Percentiles rank a stretch among this genome's conserved stretches.
Conservation (phyloP, 1,139 yeast species). For the Taphrina deformans region DNA sequence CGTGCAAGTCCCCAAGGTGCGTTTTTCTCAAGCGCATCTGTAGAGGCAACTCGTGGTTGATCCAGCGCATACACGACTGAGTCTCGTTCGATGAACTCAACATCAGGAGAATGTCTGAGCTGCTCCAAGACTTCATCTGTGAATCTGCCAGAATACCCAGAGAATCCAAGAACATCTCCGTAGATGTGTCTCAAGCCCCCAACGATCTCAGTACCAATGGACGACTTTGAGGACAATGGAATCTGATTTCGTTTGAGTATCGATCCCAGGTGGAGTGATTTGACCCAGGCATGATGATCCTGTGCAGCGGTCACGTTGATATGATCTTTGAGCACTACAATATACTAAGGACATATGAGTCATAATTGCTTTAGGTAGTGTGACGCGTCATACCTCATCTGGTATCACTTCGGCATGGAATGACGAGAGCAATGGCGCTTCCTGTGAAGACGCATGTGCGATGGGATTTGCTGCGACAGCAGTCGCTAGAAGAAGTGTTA, state of each 20-base stretch:
- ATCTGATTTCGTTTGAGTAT: constrained; percentile 44
- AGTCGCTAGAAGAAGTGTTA: constrained; percentile 18
- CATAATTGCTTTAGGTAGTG: background rate
- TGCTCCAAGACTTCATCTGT: constrained; percentile 63
- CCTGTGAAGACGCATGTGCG: constrained; percentile 9
- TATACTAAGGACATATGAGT: constrained; percentile 49
- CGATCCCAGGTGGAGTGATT: constrained; percentile 50
- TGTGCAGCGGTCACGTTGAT: constrained; percentile 54
- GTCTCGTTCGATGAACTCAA: constrained; percentile 76
- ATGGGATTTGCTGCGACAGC: constrained; percentile 12
- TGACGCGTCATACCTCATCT: constrained; percentile 29
- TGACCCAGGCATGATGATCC: constrained; percentile 67
- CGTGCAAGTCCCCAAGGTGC: constrained; percentile 98
- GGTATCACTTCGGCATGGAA: constrained; percentile 27
- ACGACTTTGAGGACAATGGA: constrained; percentile 51
- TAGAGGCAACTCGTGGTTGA: constrained; percentile 25
- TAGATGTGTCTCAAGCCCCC: constrained; percentile 68
- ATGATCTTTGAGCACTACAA: constrained; percentile 69
- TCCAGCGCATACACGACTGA: constrained; percentile 64
- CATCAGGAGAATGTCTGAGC: constrained; percentile 70
- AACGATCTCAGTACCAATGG: constrained; percentile 41
- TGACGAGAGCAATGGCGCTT: constrained; percentile 24
- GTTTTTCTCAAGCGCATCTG: constrained; percentile 48
- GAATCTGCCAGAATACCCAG: constrained; percentile 46
- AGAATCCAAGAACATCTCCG: constrained; percentile 53